Evolutionary conservation across 352 stramenopile species (phyloP).

Genomic region (Pythium chondricola): DNA sequence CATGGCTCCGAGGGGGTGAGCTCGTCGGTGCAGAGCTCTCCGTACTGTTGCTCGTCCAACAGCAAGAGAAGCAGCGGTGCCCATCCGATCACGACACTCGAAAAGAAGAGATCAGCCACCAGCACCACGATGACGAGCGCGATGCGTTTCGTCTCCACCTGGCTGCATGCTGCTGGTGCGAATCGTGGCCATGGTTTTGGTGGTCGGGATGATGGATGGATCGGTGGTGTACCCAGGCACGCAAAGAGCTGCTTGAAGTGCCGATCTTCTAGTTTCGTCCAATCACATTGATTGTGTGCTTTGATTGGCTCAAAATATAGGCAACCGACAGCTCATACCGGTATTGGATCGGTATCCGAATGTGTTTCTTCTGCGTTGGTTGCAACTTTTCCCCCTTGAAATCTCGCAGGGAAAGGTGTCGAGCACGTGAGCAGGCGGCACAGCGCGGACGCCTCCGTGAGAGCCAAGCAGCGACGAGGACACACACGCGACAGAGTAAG

Average conservation of each 20-base stretch:
- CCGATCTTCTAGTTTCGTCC: neutral
- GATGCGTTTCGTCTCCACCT: conserved; percentile 33
- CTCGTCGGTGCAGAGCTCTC: conserved; percentile 48
- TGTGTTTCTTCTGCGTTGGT: neutral
- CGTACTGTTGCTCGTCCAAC: conserved; percentile 71
- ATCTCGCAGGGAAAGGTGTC: neutral
- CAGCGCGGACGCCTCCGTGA: too few species aligned
- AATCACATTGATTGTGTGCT: neutral
- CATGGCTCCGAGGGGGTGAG: conserved; percentile 22
- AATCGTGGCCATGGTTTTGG: too few species aligned
- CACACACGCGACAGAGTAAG: too few species aligned
- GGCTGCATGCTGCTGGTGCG: neutral
- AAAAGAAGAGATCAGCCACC: conserved; percentile 71
- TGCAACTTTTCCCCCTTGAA: conserved; percentile 2
- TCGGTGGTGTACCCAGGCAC: too few species aligned
- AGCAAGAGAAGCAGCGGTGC: conserved; percentile 76
- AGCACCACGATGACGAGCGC: conserved; percentile 67
- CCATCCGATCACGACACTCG: conserved; percentile 83
- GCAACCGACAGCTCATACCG: neutral
- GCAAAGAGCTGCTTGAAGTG: neutral
- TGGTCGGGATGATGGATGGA: too few species aligned
- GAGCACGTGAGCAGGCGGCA: too few species aligned
- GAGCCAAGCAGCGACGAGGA: too few species aligned
- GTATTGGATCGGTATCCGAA: neutral
- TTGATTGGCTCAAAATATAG: neutral